A percentile compares a stretch with the other conserved stretches of the same genome.
These are phyloP conservation scores for Fusarium sp. DNA, from an alignment of 2,329 filamentous ascomycete genomes.

Conservation along the genomic window DNA sequence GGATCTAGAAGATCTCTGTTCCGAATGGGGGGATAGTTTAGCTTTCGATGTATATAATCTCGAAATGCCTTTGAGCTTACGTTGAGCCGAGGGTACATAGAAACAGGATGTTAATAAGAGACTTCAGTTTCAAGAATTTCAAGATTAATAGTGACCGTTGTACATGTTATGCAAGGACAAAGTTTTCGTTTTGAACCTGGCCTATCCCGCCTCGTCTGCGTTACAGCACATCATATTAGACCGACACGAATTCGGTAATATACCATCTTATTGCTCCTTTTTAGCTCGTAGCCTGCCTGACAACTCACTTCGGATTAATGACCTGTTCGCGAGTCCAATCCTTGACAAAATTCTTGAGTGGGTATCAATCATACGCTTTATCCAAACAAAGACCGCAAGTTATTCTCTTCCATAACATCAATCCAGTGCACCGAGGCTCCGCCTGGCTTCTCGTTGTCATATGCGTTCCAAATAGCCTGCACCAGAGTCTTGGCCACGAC, in stretches of 20 bases:
- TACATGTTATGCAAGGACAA: too few species aligned
- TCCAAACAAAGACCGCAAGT: conserved; percentile 41
- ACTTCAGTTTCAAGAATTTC: background rate
- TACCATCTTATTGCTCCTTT: too few species aligned
- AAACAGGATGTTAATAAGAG: conserved; percentile 12
- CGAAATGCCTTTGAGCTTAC: background rate
- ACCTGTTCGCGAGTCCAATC: too few species aligned
- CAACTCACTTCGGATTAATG: too few species aligned
- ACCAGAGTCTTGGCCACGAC: conserved; percentile 33
- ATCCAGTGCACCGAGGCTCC: conserved; percentile 37
- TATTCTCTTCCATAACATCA: conserved; percentile 42
- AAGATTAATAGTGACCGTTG: background rate
- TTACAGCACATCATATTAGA: too few species aligned
- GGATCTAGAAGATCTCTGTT: background rate
- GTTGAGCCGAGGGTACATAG: background rate
- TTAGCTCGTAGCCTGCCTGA: rapidly evolving
- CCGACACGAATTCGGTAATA: background rate
- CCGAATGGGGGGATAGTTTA: rapidly evolving
- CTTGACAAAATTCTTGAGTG: background rate
- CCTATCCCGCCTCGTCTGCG: too few species aligned
- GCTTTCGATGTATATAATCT: conserved; percentile 24
- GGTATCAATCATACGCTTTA: conserved; percentile 2
- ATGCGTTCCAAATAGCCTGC: conserved; percentile 37
- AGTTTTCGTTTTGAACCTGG: too few species aligned
- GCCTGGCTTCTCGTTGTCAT: conserved; percentile 26